Conservation (phyloP, 805 yeast genomes). For the Yueomyces sinensis region DNA sequence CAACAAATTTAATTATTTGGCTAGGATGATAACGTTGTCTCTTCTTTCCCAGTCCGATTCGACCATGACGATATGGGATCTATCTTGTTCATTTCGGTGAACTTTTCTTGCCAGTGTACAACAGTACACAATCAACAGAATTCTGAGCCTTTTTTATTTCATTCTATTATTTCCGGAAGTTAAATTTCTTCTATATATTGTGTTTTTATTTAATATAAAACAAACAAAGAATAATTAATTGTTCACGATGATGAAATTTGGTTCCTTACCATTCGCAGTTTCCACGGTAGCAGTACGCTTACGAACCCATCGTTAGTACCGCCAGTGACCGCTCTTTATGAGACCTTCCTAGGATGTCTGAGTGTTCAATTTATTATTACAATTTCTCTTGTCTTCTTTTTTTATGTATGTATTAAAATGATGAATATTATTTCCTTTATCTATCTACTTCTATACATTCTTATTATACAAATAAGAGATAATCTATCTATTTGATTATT, state of each 20-base stretch:
- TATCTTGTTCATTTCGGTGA: slow-evolving; percentile 22
- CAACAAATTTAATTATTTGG: slow-evolving; percentile 6
- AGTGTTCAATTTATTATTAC: slow-evolving; percentile 20
- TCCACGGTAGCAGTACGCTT: slow-evolving; percentile 82
- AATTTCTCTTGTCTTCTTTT: not conserved
- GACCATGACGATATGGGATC: slow-evolving; percentile 80
- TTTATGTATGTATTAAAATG: too few relatives aligned
- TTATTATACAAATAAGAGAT: too few relatives aligned
- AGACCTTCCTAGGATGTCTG: slow-evolving; percentile 93
- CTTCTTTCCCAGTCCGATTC: slow-evolving; percentile 90
- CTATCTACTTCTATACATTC: not conserved
- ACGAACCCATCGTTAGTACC: slow-evolving; percentile 65
- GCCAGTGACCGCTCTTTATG: slow-evolving; percentile 67
- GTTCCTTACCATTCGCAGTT: slow-evolving; percentile 77
- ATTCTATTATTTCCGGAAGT: not conserved
- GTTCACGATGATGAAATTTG: slow-evolving; percentile 59
- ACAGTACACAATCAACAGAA: slow-evolving; percentile 14
- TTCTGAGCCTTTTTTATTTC: slow-evolving; percentile 20
- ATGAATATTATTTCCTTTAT: not conserved
- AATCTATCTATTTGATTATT: too few relatives aligned
- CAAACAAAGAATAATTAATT: not conserved
- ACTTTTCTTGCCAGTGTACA: slow-evolving; percentile 82
- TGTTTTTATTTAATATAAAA: not conserved
- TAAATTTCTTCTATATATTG: not conserved
- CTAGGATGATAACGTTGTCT: slow-evolving; percentile 40